Conservation (phyloP, 2,329 filamentous ascomycete species). For the Trichoderma hamatum region DNA sequence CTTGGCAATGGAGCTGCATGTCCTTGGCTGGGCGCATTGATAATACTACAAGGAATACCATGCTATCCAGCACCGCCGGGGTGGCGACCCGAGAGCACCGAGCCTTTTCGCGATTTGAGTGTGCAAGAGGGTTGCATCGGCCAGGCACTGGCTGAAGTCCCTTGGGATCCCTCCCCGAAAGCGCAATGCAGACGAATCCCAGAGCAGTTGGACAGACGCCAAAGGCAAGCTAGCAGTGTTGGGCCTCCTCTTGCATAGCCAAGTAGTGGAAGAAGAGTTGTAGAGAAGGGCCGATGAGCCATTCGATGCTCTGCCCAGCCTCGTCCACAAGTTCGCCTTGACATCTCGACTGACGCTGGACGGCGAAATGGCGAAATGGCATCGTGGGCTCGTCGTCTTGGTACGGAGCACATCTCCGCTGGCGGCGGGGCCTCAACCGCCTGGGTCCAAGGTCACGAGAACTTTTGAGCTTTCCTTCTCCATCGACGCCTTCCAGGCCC, state of each 20-base stretch:
- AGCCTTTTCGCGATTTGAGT: slow-evolving; percentile 1
- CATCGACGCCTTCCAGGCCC: slow-evolving; percentile 16
- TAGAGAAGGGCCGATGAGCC: slow-evolving; percentile 27
- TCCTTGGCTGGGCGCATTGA: slow-evolving; percentile 4
- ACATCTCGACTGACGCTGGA: neutral
- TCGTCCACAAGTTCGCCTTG: neutral
- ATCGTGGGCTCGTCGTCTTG: slow-evolving; percentile 1
- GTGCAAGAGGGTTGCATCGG: slow-evolving; percentile 19
- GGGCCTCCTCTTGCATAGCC: slow-evolving; percentile 7
- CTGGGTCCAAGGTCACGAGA: slow-evolving; percentile 11
- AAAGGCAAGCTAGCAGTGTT: neutral
- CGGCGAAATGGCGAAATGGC: slow-evolving; percentile 9
- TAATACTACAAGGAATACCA: neutral
- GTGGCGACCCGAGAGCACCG: slow-evolving; percentile 11
- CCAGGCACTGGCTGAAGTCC: slow-evolving; percentile 18
- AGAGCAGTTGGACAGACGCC: slow-evolving; percentile 3
- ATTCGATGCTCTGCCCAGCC: slow-evolving; percentile 2
- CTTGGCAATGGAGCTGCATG: neutral
- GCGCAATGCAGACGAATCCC: neutral
- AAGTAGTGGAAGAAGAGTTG: slow-evolving; percentile 15
- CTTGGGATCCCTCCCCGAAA: neutral
- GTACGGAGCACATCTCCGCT: slow-evolving; percentile 8
- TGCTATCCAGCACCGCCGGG: slow-evolving; percentile 2
- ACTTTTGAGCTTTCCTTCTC: slow-evolving; percentile 6
- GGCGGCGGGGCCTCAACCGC: slow-evolving; percentile 2